Evolutionary conservation across 495 filamentous ascomycete genomes (phyloP).

Genomic region (Tuber brumale): DNA sequence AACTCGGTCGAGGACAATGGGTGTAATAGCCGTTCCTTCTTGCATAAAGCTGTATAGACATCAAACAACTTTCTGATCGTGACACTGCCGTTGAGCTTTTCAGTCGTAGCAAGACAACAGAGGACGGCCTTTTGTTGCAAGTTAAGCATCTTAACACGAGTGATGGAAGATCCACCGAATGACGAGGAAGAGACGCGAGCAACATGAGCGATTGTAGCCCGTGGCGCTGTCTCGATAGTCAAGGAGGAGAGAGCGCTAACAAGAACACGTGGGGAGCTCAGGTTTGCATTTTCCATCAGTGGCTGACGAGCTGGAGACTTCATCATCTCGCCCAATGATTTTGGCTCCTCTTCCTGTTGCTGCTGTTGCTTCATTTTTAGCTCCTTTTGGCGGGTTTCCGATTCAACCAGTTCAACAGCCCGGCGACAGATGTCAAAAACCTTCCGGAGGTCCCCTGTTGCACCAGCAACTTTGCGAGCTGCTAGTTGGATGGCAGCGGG

Average conservation of each 20-base stretch:
- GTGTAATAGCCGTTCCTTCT: conserved; percentile 72
- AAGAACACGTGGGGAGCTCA: conserved; percentile 54
- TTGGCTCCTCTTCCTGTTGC: conserved; percentile 20
- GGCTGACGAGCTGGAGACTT: conserved; percentile 41
- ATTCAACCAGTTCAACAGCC: conserved; percentile 81
- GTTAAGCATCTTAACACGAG: conserved; percentile 78
- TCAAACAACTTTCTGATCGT: conserved; percentile 74
- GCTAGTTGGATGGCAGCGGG: conserved; percentile 88
- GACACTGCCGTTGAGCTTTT: conserved; percentile 55
- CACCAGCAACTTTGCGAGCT: conserved; percentile 84
- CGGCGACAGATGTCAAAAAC: conserved; percentile 90
- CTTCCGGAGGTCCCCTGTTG: conserved; percentile 89
- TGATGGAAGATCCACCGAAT: conserved; percentile 74
- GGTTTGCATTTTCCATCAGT: conserved; percentile 62
- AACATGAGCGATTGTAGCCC: conserved; percentile 81
- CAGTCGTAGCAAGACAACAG: conserved; percentile 75
- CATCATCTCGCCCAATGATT: conserved; percentile 25
- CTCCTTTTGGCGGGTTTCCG: conserved; percentile 65
- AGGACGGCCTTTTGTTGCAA: conserved; percentile 94
- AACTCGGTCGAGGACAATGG: conserved; percentile 85
- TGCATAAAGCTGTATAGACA: conserved; percentile 74
- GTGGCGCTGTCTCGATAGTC: conserved; percentile 66
- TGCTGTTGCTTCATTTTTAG: conserved; percentile 44
- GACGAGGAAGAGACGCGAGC: conserved; percentile 79
- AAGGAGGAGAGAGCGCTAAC: conserved; percentile 54